A percentile compares a stretch with the other conserved stretches of the same genome.
Conservation (phyloP, 2,329 filamentous ascomycete species). For the Paradendryphiella salina region DNA sequence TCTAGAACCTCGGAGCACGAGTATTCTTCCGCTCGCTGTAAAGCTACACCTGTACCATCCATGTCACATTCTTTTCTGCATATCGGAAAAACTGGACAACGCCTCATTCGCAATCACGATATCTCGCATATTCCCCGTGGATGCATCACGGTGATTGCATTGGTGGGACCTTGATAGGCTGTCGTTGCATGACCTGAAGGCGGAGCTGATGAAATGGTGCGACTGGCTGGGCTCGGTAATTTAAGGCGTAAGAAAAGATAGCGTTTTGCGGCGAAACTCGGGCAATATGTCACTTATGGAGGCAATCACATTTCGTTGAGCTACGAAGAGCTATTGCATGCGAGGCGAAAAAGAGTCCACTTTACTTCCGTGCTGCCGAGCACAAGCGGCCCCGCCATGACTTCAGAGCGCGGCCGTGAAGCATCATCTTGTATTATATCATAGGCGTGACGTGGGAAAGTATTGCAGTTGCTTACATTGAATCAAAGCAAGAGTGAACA, state of each 20-base stretch:
- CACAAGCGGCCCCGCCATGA: constrained; percentile 35
- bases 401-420: constrained; percentile 46
- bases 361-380: constrained; percentile 30
- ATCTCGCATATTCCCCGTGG: not conserved
- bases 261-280: constrained; percentile 41
- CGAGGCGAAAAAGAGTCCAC: constrained; percentile 20
- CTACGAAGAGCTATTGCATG: constrained; percentile 11
- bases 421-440: constrained; percentile 4
- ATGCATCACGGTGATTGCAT: constrained; percentile 18
- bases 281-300: constrained; percentile 21
- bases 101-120: constrained; percentile 27
- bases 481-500: constrained; percentile 42
- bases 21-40: constrained; percentile 28
- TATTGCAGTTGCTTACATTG: not conserved
- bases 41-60: constrained; percentile 32
- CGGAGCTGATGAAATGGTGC: constrained; percentile 5
- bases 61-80: constrained; percentile 21
- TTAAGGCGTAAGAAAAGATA: constrained; percentile 23
- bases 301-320: constrained; percentile 9
- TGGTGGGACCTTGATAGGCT: constrained; percentile 24
- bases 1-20: constrained; percentile 17
- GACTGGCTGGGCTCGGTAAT: constrained; percentile 29
- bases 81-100: constrained; percentile 25
- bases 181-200: constrained; percentile 1
- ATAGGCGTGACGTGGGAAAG: not conserved